phyloP scores from a whole-genome alignment of 2,329 filamentous ascomycete species.

The Ceratocystis huliohia region DNA sequence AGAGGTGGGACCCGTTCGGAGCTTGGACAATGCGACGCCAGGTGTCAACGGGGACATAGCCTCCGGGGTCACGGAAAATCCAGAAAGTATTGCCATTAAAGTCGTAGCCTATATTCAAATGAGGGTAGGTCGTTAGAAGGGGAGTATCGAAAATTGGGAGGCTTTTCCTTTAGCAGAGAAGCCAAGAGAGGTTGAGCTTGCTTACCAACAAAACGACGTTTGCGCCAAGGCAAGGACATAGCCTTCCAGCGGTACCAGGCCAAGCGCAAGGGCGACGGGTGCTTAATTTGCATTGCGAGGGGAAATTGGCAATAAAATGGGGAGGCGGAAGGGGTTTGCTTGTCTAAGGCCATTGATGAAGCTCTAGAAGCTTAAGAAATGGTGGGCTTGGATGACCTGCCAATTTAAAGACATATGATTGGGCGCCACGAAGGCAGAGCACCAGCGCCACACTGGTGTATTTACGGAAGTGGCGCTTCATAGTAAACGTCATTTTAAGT shows the following conservation, averaged over 20 bases:
- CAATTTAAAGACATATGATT: not conserved
- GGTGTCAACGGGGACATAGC: conserved; percentile 29
- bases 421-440: not conserved
- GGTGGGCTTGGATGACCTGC: not conserved
- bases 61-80: conserved; percentile 46
- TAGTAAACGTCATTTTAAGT: not conserved
- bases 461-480: not conserved
- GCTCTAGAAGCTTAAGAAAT: not conserved
- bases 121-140: not conserved
- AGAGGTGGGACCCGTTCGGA: conserved; percentile 41
- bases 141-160: not conserved
- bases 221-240: conserved; percentile 50
- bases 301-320: not conserved
- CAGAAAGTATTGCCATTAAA: conserved; percentile 56
- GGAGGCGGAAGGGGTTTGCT: not conserved
- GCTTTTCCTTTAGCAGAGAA: not conserved
- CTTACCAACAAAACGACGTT: conserved; percentile 48
- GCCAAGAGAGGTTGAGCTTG: conserved; percentile 14
- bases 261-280: conserved; percentile 23
- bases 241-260: conserved; percentile 51
- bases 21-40: conserved; percentile 52
- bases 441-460: not conserved
- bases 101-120: conserved; percentile 40
- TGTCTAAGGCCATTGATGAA: not conserved
- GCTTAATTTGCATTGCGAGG: conserved; percentile 16